phyloP scores from a whole-genome alignment of 495 filamentous ascomycete genomes.

The Penicillium lividum region DNA sequence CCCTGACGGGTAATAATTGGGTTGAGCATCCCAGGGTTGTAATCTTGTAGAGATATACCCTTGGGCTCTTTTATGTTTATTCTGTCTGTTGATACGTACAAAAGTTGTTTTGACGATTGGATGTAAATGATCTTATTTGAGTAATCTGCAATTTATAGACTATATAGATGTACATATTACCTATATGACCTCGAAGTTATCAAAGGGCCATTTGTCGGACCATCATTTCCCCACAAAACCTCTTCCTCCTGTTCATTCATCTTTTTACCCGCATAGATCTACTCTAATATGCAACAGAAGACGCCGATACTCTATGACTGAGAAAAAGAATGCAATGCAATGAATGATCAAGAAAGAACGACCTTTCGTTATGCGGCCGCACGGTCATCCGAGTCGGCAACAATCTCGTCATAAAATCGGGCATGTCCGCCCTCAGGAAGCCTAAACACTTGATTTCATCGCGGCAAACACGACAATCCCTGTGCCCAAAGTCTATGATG shows the following conservation, averaged over 20 bases:
- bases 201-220: too few species aligned
- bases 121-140: background rate
- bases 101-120: slow-evolving; percentile 29
- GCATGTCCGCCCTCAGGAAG: slow-evolving; percentile 9
- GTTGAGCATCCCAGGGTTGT: slow-evolving; percentile 20
- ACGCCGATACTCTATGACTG: background rate
- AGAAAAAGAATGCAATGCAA: background rate
- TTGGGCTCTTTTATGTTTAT: slow-evolving; percentile 18
- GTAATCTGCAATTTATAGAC: background rate
- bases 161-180: background rate
- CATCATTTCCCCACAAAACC: background rate
- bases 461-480: slow-evolving; percentile 31
- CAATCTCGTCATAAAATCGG: slow-evolving; percentile 15
- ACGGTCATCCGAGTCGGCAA: slow-evolving; percentile 10
- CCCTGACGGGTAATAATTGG: background rate
- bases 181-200: too few species aligned
- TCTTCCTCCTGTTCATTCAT: background rate
- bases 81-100: slow-evolving; percentile 21
- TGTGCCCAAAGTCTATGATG: slow-evolving; percentile 27
- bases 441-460: slow-evolving; percentile 24
- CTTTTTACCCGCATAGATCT: background rate
- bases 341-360: background rate
- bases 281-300: background rate
- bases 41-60: slow-evolving; percentile 32
- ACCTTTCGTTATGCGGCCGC: slow-evolving; percentile 5